phyloP scores from a whole-genome alignment of 2,329 filamentous ascomycete species.

The Cytospora schulzeri region DNA sequence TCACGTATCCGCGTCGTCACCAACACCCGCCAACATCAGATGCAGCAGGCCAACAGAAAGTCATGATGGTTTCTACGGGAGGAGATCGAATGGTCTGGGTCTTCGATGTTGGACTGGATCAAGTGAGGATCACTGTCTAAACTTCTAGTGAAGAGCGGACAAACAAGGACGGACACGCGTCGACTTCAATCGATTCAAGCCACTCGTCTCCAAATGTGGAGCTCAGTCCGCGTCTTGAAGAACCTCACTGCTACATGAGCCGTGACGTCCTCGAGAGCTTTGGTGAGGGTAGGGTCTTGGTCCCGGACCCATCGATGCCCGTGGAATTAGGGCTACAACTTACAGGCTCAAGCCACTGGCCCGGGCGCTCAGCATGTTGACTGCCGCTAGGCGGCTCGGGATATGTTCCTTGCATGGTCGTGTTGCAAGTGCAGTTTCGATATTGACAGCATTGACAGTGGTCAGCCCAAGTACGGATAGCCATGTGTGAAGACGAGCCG shows the following conservation, averaged over 20 bases:
- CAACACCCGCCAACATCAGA: not conserved
- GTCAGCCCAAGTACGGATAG: not conserved
- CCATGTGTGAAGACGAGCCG: not conserved
- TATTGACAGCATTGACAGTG: conserved; percentile 11
- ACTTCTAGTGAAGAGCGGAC: not conserved
- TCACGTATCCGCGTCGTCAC: too few relatives aligned
- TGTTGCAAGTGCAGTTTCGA: not conserved
- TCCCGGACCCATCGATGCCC: not conserved
- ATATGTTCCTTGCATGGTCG: not conserved
- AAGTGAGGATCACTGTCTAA: not conserved
- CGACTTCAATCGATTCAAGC: too few relatives aligned
- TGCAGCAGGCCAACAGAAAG: not conserved
- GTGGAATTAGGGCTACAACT: not conserved
- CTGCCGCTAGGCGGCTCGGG: conserved; percentile 10
- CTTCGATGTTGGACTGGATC: not conserved
- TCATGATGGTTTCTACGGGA: not conserved
- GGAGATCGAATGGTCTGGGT: not conserved
- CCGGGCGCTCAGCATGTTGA: conserved; percentile 1
- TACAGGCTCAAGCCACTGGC: not conserved
- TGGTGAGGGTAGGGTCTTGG: not conserved
- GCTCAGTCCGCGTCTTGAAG: not conserved
- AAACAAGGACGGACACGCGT: too few relatives aligned
- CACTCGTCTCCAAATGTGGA: not conserved
- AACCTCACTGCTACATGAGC: not conserved
- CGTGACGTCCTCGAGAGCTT: not conserved